These are phyloP conservation scores for Pneumocystis jirovecii DNA, from an alignment of 1,139 yeast species.

Conservation along the genomic window DNA sequence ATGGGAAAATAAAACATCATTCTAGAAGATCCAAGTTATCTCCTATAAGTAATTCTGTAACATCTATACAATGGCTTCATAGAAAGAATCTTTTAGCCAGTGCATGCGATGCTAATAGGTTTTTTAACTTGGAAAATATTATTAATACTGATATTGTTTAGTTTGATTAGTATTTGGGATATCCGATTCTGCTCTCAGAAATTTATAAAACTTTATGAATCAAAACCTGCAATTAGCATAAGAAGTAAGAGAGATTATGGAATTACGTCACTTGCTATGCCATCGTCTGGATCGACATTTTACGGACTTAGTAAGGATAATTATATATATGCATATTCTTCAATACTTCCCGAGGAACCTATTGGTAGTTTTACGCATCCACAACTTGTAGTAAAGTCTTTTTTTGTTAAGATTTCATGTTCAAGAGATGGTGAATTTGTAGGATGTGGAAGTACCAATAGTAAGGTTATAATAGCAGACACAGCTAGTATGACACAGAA, in stretches of 20 bases:
- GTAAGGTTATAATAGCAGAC: neutral
- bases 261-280: constrained; percentile 1
- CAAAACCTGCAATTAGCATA: neutral
- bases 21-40: neutral
- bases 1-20: neutral
- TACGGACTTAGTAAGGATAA: constrained; percentile 1
- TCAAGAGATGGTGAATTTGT: constrained; percentile 1
- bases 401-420: neutral
- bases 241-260: neutral
- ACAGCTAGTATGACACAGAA: neutral
- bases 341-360: neutral
- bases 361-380: constrained; percentile 1
- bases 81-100: neutral
- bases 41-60: neutral
- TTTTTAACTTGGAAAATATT: neutral
- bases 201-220: neutral
- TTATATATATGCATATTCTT: constrained; percentile 1
- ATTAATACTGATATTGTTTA: neutral
- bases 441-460: neutral
- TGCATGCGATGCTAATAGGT: neutral
- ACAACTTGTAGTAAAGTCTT: neutral
- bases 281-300: neutral
- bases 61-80: constrained; percentile 1
- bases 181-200: neutral
- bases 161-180: neutral